phyloP scores from a whole-genome alignment of 139 green algal species.

The Chara braunii region DNA sequence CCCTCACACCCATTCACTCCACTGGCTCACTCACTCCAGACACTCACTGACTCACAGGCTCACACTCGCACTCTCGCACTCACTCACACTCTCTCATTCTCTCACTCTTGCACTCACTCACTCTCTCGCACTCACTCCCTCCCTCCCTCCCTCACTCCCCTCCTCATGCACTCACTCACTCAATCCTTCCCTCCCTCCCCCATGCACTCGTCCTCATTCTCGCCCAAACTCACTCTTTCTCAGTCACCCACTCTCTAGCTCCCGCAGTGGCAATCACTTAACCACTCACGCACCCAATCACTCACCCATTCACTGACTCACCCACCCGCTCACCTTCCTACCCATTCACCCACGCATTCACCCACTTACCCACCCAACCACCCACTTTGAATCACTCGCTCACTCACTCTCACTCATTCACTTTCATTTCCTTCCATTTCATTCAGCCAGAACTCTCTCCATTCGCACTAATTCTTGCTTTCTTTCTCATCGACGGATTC shows the following conservation, averaged over 20 bases:
- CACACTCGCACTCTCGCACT: not conserved
- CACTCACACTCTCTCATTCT: not conserved
- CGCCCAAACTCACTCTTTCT: not conserved
- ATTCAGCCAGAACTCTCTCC: not conserved
- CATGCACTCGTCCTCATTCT: not conserved
- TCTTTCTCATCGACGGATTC: not conserved
- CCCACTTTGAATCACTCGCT: not conserved
- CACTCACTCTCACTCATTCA: not conserved
- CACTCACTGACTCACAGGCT: not conserved
- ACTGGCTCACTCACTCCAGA: no score
- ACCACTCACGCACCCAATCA: not conserved
- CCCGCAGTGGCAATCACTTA: not conserved
- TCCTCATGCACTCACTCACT: not conserved
- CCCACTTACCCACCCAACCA: not conserved
- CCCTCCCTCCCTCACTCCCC: not conserved
- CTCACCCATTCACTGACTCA: not conserved
- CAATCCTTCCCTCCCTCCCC: not conserved
- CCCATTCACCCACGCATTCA: not conserved
- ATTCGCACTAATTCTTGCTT: conserved; percentile 4
- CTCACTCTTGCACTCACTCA: not conserved
- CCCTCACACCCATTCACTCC: no score
- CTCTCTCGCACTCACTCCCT: not conserved
- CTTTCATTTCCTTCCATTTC: not conserved
- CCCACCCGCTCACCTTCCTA: not conserved
- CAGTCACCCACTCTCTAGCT: not conserved